Conservation (phyloP, 495 filamentous ascomycete species). For the Hypoxylon rickii region DNA sequence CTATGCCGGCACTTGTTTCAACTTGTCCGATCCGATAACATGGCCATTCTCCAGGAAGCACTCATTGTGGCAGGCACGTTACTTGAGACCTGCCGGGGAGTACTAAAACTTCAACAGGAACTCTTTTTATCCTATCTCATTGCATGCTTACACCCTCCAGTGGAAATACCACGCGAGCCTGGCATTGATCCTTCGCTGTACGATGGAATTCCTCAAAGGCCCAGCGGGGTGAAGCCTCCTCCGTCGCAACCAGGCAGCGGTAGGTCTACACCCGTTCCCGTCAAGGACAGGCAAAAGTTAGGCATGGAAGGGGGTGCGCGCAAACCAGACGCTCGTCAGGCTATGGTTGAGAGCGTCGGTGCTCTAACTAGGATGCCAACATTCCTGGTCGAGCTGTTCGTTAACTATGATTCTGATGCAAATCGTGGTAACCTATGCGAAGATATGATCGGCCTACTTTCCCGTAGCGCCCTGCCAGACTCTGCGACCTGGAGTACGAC, state of each 20-base stretch:
- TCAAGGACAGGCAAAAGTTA: constrained; percentile 91
- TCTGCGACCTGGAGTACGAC: constrained; percentile 99
- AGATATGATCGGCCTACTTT: constrained; percentile 90
- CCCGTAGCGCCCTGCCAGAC: constrained; percentile 93
- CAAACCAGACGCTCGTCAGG: constrained; percentile 92
- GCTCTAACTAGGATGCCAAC: constrained; percentile 88
- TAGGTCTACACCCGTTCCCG: constrained; percentile 86
- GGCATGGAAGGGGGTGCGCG: constrained; percentile 90
- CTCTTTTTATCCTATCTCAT: constrained; percentile 94
- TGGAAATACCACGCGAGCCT: constrained; percentile 88
- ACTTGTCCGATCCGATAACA: constrained; percentile 92
- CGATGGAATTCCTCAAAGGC: constrained; percentile 88
- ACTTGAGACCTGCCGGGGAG: constrained; percentile 86
- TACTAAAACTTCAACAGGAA: constrained; percentile 96
- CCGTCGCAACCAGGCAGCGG: constrained; percentile 79
- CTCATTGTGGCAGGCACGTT: constrained; percentile 90
- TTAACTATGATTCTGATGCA: constrained; percentile 98
- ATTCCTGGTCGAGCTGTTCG: constrained; percentile 92
- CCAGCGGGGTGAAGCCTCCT: constrained; percentile 82
- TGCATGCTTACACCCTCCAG: constrained; percentile 86
- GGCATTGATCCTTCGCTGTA: constrained; percentile 92
- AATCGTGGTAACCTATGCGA: constrained; percentile 92
- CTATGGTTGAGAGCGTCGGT: constrained; percentile 97
- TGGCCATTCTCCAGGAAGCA: constrained; percentile 88
- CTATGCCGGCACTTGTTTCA: constrained; percentile 96